phyloP scores from a whole-genome alignment of 202 grass and related monocot genomes.

The Saccharum hybrid region DNA sequence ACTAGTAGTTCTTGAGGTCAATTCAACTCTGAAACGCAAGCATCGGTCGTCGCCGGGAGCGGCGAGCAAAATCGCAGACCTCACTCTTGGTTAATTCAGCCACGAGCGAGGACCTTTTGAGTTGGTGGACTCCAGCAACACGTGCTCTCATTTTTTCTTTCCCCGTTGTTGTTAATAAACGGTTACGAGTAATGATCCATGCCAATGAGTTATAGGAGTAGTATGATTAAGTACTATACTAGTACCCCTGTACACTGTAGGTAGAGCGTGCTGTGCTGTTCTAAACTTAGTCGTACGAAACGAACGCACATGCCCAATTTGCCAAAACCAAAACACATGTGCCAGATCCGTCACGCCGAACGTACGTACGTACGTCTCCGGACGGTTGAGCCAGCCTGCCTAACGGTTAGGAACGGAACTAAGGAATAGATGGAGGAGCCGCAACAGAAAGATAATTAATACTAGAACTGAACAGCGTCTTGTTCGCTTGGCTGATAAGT shows the following conservation, averaged over 20 bases:
- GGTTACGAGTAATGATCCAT: not conserved
- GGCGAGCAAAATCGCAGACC: not conserved
- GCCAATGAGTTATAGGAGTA: no score
- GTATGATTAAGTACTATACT: no score
- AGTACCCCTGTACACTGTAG: not conserved
- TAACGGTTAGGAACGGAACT: not conserved
- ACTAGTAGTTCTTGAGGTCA: not conserved
- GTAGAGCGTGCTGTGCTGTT: not conserved
- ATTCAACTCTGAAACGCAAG: constrained; percentile 26
- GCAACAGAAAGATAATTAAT: not conserved
- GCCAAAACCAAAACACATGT: constrained; percentile 20
- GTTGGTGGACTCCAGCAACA: constrained; percentile 7
- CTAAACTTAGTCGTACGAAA: not conserved
- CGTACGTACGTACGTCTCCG: no score
- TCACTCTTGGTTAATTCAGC: not conserved
- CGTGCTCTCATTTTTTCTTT: not conserved
- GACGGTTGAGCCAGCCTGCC: not conserved
- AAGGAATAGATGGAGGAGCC: not conserved
- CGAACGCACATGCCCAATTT: not conserved
- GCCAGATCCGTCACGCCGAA: constrained; percentile 14
- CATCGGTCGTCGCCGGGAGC: not conserved
- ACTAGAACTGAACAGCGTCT: not conserved
- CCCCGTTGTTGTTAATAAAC: not conserved
- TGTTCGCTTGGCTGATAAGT: no score
- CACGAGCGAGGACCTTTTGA: not conserved